Evolutionary conservation across 805 yeast genomes (phyloP).

Genomic region (Naumovozyma baii): DNA sequence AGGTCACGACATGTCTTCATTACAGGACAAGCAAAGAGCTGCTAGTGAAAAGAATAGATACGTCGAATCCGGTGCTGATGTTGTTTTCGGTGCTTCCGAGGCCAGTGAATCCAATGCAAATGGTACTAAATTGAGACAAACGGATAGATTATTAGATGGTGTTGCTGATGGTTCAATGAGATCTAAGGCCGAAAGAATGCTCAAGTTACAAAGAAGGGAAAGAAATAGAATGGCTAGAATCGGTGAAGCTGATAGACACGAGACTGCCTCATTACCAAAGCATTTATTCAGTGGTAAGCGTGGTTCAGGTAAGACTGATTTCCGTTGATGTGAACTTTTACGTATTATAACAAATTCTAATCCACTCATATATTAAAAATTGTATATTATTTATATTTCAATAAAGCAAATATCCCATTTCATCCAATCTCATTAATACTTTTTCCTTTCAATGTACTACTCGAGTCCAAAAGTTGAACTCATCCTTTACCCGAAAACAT

Average conservation of each 20-base stretch:
- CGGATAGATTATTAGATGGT: conserved; percentile 82
- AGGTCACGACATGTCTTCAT: conserved; percentile 74
- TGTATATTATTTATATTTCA: neutral
- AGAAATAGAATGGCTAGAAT: conserved; percentile 85
- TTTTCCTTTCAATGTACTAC: neutral
- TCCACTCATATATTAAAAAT: neutral
- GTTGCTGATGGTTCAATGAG: conserved; percentile 71
- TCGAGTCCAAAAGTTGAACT: no score
- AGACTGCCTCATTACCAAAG: conserved; percentile 77
- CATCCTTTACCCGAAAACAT: no score
- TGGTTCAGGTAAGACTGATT: conserved; percentile 86
- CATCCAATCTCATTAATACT: neutral
- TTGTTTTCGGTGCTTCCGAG: conserved; percentile 47
- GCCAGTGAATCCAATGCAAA: conserved; percentile 27
- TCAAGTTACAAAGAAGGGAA: conserved; percentile 84
- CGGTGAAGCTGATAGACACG: conserved; percentile 94
- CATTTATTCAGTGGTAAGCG: conserved; percentile 95
- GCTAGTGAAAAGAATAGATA: conserved; percentile 33
- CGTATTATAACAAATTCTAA: neutral
- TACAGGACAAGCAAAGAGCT: conserved; percentile 43
- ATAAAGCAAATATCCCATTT: neutral
- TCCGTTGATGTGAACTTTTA: conserved; percentile 43
- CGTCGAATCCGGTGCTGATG: conserved; percentile 66
- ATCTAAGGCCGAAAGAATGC: conserved; percentile 76
- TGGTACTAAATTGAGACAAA: conserved; percentile 43